phyloP scores from a whole-genome alignment of 2,329 filamentous ascomycete species.

The Colletotrichum filicis region DNA sequence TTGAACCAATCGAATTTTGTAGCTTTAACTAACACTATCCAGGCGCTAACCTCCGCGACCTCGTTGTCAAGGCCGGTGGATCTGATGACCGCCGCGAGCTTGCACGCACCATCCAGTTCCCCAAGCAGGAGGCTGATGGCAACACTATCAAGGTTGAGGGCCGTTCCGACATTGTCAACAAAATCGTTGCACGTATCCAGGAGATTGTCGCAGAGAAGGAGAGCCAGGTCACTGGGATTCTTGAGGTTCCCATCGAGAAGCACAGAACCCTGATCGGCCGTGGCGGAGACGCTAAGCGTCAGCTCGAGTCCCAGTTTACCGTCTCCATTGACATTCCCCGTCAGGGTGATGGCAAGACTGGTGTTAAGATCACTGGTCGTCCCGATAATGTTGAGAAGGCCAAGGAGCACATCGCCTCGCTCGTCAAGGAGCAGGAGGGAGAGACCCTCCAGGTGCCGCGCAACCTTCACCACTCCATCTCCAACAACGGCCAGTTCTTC shows the following conservation, averaged over 20 bases:
- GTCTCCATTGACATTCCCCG: slow-evolving; percentile 92
- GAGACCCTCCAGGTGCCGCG: slow-evolving; percentile 88
- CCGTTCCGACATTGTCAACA: slow-evolving; percentile 84
- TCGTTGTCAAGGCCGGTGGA: slow-evolving; percentile 89
- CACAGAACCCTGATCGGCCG: slow-evolving; percentile 92
- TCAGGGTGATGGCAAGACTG: slow-evolving; percentile 85
- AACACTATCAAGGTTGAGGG: slow-evolving; percentile 91
- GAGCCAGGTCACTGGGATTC: slow-evolving; percentile 79
- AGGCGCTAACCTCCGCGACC: slow-evolving; percentile 87
- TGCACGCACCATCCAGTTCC: slow-evolving; percentile 93
- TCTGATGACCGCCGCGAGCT: slow-evolving; percentile 86
- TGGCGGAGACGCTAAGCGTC: slow-evolving; percentile 86
- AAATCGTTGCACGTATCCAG: slow-evolving; percentile 85
- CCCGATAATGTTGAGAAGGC: slow-evolving; percentile 84
- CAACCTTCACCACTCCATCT: slow-evolving; percentile 83
- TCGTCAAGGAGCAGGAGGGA: slow-evolving; percentile 88
- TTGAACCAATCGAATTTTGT: background rate
- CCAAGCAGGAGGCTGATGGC: slow-evolving; percentile 84
- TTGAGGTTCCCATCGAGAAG: slow-evolving; percentile 90
- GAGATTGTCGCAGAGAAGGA: slow-evolving; percentile 85
- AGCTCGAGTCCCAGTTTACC: slow-evolving; percentile 86
- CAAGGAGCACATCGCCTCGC: slow-evolving; percentile 82
- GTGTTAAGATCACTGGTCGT: slow-evolving; percentile 86
- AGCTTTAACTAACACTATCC: slow-evolving; percentile 50
- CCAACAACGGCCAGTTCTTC: slow-evolving; percentile 94